Evolutionary conservation across 2,329 filamentous ascomycete genomes (phyloP).

Genomic region (Cladorrhinum sp.): DNA sequence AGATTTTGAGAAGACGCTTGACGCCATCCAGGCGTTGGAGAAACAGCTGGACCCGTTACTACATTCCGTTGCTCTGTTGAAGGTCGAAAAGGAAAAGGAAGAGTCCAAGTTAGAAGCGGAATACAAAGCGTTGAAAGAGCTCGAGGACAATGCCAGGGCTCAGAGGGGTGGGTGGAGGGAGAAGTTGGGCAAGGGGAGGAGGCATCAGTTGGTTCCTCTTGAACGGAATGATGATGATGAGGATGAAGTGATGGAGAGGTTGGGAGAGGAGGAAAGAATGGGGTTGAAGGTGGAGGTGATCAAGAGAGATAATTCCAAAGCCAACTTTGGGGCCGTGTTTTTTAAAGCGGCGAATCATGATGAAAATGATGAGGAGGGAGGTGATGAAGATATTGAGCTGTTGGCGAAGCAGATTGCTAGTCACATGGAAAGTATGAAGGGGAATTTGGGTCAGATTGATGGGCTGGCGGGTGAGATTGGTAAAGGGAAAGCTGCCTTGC

Average conservation of each 20-base stretch:
- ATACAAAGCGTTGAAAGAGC: slow-evolving; percentile 46
- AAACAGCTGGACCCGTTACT: slow-evolving; percentile 58
- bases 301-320: slow-evolving; percentile 2
- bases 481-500: slow-evolving; percentile 48
- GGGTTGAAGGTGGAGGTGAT: slow-evolving; percentile 15
- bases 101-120: slow-evolving; percentile 56
- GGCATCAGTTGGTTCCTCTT: slow-evolving; percentile 50
- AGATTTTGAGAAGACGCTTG: slow-evolving; percentile 62
- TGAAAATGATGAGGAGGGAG: too few species aligned
- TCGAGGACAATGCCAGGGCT: slow-evolving; percentile 56
- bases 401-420: slow-evolving; percentile 49
- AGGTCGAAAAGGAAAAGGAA: slow-evolving; percentile 55
- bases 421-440: slow-evolving; percentile 56
- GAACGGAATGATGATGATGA: slow-evolving; percentile 26
- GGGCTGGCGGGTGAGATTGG: slow-evolving; percentile 49
- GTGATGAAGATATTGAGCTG: slow-evolving; percentile 44
- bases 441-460: slow-evolving; percentile 53
- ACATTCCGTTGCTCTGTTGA: slow-evolving; percentile 61
- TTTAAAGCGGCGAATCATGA: slow-evolving; percentile 35
- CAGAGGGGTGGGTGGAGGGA: slow-evolving; percentile 52
- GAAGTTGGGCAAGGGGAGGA: slow-evolving; percentile 39
- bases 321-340: slow-evolving; percentile 18
- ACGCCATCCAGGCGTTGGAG: slow-evolving; percentile 56
- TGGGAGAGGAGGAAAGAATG: background rate
- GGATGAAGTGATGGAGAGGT: too few species aligned